Evolutionary conservation across 495 filamentous ascomycete genomes (phyloP).

Genomic region (Cryomyces minteri): DNA sequence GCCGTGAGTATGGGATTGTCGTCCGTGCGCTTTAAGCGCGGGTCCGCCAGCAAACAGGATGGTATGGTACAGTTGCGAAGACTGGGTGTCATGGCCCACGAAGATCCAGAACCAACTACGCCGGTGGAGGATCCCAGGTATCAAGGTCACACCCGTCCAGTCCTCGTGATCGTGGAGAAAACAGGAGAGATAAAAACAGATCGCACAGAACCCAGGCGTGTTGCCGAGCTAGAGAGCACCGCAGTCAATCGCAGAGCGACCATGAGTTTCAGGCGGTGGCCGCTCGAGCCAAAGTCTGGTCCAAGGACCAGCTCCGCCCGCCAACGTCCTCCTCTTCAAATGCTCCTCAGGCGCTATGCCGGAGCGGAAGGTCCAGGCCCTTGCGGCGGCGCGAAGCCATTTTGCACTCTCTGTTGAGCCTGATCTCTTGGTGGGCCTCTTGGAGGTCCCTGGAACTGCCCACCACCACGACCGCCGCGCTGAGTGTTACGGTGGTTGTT

Average conservation of each 20-base stretch:
- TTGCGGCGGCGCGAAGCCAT: slow-evolving; percentile 2
- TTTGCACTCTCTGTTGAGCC: slow-evolving; percentile 1
- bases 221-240: neutral
- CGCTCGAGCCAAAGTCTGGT: neutral
- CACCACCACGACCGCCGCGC: neutral
- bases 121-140: neutral
- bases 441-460: neutral
- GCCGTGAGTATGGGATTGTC: no score
- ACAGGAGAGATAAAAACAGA: neutral
- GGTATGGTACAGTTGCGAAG: neutral
- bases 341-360: neutral
- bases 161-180: neutral
- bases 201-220: neutral
- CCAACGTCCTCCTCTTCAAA: neutral
- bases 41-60: neutral
- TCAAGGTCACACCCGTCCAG: neutral
- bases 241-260: neutral
- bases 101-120: neutral
- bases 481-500: neutral
- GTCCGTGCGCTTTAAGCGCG: neutral
- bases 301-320: neutral
- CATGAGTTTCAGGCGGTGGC: neutral
- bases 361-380: neutral
- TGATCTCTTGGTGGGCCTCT: slow-evolving; percentile 5
- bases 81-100: neutral